Conservation (phyloP, 305 asterid genomes). For the Vinca major region DNA sequence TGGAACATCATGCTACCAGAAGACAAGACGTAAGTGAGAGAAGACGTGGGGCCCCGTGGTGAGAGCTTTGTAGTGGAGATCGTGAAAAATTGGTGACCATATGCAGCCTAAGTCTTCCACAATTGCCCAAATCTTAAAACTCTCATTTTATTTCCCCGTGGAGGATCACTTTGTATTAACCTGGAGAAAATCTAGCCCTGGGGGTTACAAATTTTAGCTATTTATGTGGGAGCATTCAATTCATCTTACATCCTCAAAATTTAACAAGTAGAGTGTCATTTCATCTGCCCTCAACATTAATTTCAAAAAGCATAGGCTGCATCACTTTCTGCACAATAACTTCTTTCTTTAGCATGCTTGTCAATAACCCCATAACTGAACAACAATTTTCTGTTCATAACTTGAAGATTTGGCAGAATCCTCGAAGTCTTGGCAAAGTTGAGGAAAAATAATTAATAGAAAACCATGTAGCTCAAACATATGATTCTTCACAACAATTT, state of each 20-base stretch:
- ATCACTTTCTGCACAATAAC: not conserved
- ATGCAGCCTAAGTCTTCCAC: not conserved
- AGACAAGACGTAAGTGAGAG: not conserved
- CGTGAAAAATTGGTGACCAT: too few species aligned
- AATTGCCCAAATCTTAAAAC: not conserved
- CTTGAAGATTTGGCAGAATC: not conserved
- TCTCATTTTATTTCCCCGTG: not conserved
- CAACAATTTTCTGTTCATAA: not conserved
- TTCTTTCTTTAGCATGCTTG: not conserved
- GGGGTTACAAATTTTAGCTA: not conserved
- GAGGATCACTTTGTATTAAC: not conserved
- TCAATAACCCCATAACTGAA: not conserved
- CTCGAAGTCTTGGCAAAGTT: not conserved
- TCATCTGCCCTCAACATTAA: not conserved
- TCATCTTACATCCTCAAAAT: not conserved
- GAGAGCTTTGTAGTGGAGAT: too few species aligned
- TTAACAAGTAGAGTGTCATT: not conserved
- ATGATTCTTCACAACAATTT: not conserved
- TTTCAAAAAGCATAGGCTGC: not conserved
- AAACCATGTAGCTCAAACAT: not conserved
- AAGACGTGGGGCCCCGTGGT: too few species aligned
- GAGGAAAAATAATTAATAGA: too few species aligned
- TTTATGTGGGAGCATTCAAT: not conserved
- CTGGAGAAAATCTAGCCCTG: not conserved
- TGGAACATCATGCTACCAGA: not conserved